Evolutionary conservation across 495 filamentous ascomycete genomes (phyloP).

Genomic region (Hypoxylon cercidicola): DNA sequence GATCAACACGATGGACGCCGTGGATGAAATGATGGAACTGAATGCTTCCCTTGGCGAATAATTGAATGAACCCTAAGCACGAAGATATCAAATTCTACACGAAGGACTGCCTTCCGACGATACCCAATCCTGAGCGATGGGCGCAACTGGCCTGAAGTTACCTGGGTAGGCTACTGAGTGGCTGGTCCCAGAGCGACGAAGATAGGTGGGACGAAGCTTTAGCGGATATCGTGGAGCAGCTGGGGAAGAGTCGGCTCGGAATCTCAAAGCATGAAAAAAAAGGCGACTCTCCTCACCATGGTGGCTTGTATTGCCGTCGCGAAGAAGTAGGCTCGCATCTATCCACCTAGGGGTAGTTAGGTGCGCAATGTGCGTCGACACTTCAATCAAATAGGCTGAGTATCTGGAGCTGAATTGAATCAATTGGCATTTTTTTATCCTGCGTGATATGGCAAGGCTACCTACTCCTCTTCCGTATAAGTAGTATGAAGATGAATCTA

Average conservation of each 20-base stretch:
- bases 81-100: slow-evolving; percentile 2
- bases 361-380: too few relatives aligned
- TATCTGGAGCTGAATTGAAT: too few relatives aligned
- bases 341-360: too few relatives aligned
- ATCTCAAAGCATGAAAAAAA: neutral
- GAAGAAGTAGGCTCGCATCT: neutral
- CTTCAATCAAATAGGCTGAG: too few relatives aligned
- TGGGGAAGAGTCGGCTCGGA: neutral
- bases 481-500: too few relatives aligned
- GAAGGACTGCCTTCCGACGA: neutral
- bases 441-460: too few relatives aligned
- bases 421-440: too few relatives aligned
- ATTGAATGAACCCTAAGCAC: too few relatives aligned
- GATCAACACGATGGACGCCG: too few relatives aligned
- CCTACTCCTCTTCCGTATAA: too few relatives aligned
- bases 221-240: slow-evolving; percentile 29
- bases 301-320: neutral
- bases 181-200: slow-evolving; percentile 42
- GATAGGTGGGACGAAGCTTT: slow-evolving; percentile 48
- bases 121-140: slow-evolving; percentile 21
- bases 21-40: too few relatives aligned
- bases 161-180: slow-evolving; percentile 20
- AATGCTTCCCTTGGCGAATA: too few relatives aligned
- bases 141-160: slow-evolving; percentile 40
- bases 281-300: neutral